Evolutionary conservation across 2,329 filamentous ascomycete genomes (phyloP), one percentile per base, ranked within the genome.

Genomic region (Helicocarpus griseus): DNA sequence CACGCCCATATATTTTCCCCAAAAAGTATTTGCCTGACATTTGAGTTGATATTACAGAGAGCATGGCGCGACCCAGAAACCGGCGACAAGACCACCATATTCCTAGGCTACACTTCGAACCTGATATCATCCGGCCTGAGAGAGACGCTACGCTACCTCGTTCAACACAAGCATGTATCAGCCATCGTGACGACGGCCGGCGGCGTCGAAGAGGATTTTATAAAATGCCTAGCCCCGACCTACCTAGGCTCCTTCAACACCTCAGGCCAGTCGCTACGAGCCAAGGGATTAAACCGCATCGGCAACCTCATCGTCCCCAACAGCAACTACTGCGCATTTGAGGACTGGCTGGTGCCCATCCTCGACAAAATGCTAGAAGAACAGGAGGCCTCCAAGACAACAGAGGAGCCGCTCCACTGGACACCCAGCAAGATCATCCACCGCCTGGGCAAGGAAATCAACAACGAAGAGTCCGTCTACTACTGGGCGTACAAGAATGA

Each of bases 401-500:
- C 50, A 73, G 81, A 86, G 51, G 78, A 85, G 14, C 77, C 87
- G 57, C 77, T 95, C 56, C 78, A 85, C 72, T 98, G 93, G 93
- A 97, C 93, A 0, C 93, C 93, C 0, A 93, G 86, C 61, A 95
- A 89, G 63, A 80, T 98, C 47, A 96, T 96, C 65, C 81, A 86
- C 62, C 82, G 93, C 1, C 78, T 98, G 1, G 93, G 93, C 44
- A 87, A 86, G 66, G 93, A 97, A 69, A 96, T 98, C 71, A 87
- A 95, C 69, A 81, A 97, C 67, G 87, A 95, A 70, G 77, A 83
- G 14, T 94, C 87, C 0, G 89, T 97, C 21, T 93, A 90, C 67
- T 96, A 97, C 74, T 98, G 93, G 93, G 91, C 91, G 0, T 94
- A 86, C 73, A 93, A 90, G 73, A 97, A 98, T 72, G 77, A 93